Base-by-base conservation (phyloP, 2,329 filamentous ascomycete species). In the Xylariaceae sp. region DNA sequence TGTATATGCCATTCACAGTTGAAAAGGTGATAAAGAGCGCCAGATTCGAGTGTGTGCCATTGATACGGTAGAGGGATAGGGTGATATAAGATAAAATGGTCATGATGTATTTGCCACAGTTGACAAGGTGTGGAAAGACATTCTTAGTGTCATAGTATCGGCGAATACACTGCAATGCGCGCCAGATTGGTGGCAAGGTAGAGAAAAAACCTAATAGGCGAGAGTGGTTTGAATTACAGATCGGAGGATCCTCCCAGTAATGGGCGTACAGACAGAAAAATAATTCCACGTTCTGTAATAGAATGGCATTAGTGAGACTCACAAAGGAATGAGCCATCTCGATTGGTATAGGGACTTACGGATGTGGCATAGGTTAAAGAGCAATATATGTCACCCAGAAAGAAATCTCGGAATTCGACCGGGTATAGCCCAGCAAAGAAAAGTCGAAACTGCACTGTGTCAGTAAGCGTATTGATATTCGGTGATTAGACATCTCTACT, bases 401-500 rank as follows among this genome's bases (percentile, higher is more conserved):
- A 98, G 76, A 99, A 98, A 74, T 99, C 95, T 56, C 93, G 86
- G 73, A 98, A 99, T 72, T 98, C 94, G 46, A 99, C 95, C 1
- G 92, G 92, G 69, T 96, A 97, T 17, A 96, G 73, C 3, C 93
- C 93, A 12, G 94, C 91, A 45, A 94, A 82, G 50, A 96, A 77
- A 16, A 98, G 80, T 59, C 95, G 90, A 84, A 90, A 96, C 89
- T 95, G 62, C 7, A 9, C 11, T 3, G 3, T 6, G 53, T 79
- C 61, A 79, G 74, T 57, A 53, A 12, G 3, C 12, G 21, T 11
- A 16, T 2, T 2, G 6, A 34, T 14, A 19, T n/a, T 12, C 6
- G 8, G 5, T 28, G 7, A 7, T 16, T 28, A 17, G 16, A 23
- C 23, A 16, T 14, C 4, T 43, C n/a, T 16, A 80, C 89, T 78